These are phyloP conservation scores for Cryomyces antarcticus DNA, from an alignment of 495 filamentous ascomycete genomes.

Conservation along the genomic window DNA sequence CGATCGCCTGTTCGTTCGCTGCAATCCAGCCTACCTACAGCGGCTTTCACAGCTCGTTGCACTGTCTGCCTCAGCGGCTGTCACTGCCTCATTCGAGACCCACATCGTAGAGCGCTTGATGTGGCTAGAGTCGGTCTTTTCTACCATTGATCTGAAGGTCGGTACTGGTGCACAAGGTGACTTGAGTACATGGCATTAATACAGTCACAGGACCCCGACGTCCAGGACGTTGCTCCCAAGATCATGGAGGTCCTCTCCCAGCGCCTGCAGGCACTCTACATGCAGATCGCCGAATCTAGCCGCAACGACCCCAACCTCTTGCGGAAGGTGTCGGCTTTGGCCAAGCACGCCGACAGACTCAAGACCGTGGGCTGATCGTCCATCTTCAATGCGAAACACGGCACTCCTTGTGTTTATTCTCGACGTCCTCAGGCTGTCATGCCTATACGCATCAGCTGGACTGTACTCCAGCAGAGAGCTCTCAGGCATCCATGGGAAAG, in stretches of 20 bases:
- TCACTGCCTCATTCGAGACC: constrained; percentile 48
- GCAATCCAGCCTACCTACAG: constrained; percentile 49
- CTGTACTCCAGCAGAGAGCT: too few relatives aligned
- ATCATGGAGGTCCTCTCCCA: constrained; percentile 13
- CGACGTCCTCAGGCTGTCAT: too few relatives aligned
- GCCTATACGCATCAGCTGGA: too few relatives aligned
- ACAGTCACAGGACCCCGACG: constrained; percentile 6
- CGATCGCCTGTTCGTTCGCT: constrained; percentile 54
- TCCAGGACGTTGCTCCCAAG: constrained; percentile 8
- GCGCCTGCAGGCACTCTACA: constrained; percentile 10
- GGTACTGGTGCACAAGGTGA: not conserved
- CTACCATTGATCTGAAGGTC: constrained; percentile 23
- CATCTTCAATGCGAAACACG: too few relatives aligned
- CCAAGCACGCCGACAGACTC: not conserved
- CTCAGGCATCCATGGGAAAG: too few relatives aligned
- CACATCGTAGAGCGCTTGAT: constrained; percentile 45
- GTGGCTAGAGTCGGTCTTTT: constrained; percentile 60
- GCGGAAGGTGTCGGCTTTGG: not conserved
- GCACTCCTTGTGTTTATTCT: too few relatives aligned
- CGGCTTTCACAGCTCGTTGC: constrained; percentile 56
- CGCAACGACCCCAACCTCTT: not conserved
- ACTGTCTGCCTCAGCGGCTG: constrained; percentile 64
- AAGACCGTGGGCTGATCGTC: too few relatives aligned
- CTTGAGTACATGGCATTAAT: too few relatives aligned
- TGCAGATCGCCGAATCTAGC: constrained; percentile 3